These are phyloP conservation scores for Lepiota brunneoincarnata DNA, from an alignment of 768 basidiomycete species.

Conservation along the genomic window DNA sequence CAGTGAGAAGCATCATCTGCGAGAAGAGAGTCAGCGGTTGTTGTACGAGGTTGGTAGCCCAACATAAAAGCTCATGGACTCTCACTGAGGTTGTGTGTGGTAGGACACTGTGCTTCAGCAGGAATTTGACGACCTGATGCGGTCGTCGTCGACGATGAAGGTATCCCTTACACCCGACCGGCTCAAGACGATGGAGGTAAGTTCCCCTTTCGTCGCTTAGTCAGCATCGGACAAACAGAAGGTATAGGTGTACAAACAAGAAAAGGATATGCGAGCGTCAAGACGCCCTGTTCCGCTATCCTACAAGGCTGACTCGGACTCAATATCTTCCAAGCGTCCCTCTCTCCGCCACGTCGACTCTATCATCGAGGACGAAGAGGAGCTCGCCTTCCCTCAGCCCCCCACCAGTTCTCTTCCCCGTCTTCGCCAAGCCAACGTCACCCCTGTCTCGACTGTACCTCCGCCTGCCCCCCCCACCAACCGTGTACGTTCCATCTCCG, in stretches of 20 bases:
- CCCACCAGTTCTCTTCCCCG: slow-evolving; percentile 23
- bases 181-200: slow-evolving; percentile 89
- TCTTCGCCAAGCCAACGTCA: slow-evolving; percentile 44
- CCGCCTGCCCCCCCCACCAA: neutral
- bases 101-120: slow-evolving; percentile 60
- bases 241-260: slow-evolving; percentile 69
- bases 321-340: slow-evolving; percentile 32
- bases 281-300: slow-evolving; percentile 35
- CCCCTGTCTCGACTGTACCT: slow-evolving; percentile 17
- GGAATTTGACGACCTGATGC: slow-evolving; percentile 93
- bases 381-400: slow-evolving; percentile 30
- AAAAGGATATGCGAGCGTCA: slow-evolving; percentile 51
- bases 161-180: slow-evolving; percentile 94
- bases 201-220: slow-evolving; percentile 33
- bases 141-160: slow-evolving; percentile 88
- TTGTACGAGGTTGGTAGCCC: slow-evolving; percentile 31
- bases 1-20: slow-evolving; percentile 49
- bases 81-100: slow-evolving; percentile 13
- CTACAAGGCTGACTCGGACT: slow-evolving; percentile 33
- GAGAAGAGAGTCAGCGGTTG: slow-evolving; percentile 25
- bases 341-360: slow-evolving; percentile 59
- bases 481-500: slow-evolving; percentile 18
- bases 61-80: slow-evolving; percentile 9
- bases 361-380: slow-evolving; percentile 67
- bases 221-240: slow-evolving; percentile 26